Evolutionary conservation across 768 basidiomycete genomes (phyloP).

Genomic region (Naganishia vaughanmartiniae): DNA sequence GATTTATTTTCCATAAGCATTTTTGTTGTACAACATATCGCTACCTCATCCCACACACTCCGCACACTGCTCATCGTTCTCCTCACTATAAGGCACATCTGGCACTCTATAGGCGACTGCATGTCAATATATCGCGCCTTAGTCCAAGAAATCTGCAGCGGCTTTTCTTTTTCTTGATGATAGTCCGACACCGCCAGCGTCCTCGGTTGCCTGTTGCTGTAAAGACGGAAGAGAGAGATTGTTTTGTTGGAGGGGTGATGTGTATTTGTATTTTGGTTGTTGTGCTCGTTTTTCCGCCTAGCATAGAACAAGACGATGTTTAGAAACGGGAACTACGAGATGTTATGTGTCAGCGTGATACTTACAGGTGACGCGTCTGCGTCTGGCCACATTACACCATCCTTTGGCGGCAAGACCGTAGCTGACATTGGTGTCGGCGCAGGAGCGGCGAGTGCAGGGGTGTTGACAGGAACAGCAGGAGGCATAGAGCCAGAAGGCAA

Average conservation of each 20-base stretch:
- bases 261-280: constrained; percentile 47
- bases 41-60: neutral
- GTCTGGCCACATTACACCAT: constrained; percentile 53
- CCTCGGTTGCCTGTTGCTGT: constrained; percentile 26
- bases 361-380: constrained; percentile 44
- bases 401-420: constrained; percentile 43
- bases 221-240: neutral
- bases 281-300: constrained; percentile 50
- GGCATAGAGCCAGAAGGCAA: constrained; percentile 4
- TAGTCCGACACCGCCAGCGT: constrained; percentile 22
- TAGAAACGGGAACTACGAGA: neutral
- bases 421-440: constrained; percentile 2
- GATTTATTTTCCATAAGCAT: neutral
- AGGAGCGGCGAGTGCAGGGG: constrained; percentile 21
- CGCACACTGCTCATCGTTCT: neutral
- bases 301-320: neutral
- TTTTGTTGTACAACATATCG: neutral
- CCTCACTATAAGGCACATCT: neutral
- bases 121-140: neutral
- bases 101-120: too few species aligned
- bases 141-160: constrained; percentile 64
- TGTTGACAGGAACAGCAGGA: neutral
- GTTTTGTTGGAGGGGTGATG: constrained; percentile 38
- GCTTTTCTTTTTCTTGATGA: constrained; percentile 47
- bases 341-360: neutral